phyloP scores from a whole-genome alignment of 148 eudicot genomes.

The Chenopodium formosanum region DNA sequence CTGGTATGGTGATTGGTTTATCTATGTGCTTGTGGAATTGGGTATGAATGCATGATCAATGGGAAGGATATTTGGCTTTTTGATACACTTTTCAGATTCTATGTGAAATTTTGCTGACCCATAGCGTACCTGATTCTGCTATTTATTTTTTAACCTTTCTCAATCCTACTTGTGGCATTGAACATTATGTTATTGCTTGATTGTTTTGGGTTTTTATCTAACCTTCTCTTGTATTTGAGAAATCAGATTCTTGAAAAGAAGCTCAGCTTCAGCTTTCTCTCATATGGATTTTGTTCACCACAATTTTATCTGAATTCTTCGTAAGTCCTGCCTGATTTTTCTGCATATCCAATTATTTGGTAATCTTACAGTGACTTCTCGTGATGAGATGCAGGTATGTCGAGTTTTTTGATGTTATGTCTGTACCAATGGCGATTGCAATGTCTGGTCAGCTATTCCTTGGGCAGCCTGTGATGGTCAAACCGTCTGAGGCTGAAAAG shows the following conservation, averaged over 20 bases:
- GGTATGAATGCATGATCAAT: not conserved
- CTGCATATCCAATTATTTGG: constrained; percentile 1
- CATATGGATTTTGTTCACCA: constrained; percentile 38
- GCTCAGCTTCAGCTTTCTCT: constrained; percentile 41
- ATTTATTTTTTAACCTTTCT: not conserved
- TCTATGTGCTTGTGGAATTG: not conserved
- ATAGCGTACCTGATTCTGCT: not conserved
- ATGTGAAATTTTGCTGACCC: not conserved
- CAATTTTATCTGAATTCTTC: constrained; percentile 36
- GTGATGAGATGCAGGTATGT: constrained; percentile 64
- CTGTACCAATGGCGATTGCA: constrained; percentile 98
- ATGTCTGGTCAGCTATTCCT: constrained; percentile 82
- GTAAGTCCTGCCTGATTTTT: constrained; percentile 37
- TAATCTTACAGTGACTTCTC: constrained; percentile 22
- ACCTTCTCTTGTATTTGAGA: constrained; percentile 37
- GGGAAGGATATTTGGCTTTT: not conserved
- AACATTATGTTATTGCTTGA: not conserved
- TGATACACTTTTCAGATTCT: not conserved
- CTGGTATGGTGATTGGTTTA: not conserved
- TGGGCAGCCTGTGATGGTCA: constrained; percentile 98
- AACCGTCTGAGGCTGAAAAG: constrained; percentile 99
- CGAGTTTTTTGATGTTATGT: constrained; percentile 89
- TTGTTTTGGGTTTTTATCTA: constrained; percentile 26
- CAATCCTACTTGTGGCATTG: not conserved
- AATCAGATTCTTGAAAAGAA: constrained; percentile 47